A percentile compares a stretch with the other conserved stretches of the same genome.
phyloP scores from a whole-genome alignment of 345 rosid species.

The Salix purpurea region DNA sequence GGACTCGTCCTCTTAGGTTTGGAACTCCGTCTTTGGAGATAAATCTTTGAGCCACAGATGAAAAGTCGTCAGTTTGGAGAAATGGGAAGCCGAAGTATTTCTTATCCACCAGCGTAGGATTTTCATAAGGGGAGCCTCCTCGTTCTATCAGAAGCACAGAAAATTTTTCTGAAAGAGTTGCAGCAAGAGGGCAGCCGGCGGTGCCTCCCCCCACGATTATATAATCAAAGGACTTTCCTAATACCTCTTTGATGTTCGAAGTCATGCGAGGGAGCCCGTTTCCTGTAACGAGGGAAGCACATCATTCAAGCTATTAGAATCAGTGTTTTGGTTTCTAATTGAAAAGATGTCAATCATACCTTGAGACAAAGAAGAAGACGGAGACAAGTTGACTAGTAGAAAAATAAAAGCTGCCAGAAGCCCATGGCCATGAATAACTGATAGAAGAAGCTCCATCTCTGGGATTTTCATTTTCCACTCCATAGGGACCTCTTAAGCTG shows the following conservation, averaged over 20 bases:
- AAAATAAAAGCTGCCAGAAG: conserved; percentile 18
- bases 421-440: neutral
- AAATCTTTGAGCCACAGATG: conserved; percentile 60
- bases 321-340: neutral
- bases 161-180: conserved; percentile 57
- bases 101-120: conserved; percentile 44
- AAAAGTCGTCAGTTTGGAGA: conserved; percentile 50
- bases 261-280: conserved; percentile 50
- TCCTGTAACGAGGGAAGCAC: conserved; percentile 26
- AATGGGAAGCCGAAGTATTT: conserved; percentile 46
- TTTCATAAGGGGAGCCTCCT: conserved; percentile 59
- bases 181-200: conserved; percentile 63
- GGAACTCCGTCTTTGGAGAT: conserved; percentile 49
- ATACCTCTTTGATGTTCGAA: conserved; percentile 44
- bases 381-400: conserved; percentile 8
- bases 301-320: neutral
- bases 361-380: conserved; percentile 21
- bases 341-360: conserved; percentile 24
- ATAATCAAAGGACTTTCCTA: conserved; percentile 70
- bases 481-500: neutral
- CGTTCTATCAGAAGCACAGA: conserved; percentile 63
- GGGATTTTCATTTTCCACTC: neutral
- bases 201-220: conserved; percentile 71
- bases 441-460: conserved; percentile 1
- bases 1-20: conserved; percentile 55